Evolutionary conservation across 2,329 filamentous ascomycete genomes (phyloP).

Genomic region (Fusarium virguliforme): DNA sequence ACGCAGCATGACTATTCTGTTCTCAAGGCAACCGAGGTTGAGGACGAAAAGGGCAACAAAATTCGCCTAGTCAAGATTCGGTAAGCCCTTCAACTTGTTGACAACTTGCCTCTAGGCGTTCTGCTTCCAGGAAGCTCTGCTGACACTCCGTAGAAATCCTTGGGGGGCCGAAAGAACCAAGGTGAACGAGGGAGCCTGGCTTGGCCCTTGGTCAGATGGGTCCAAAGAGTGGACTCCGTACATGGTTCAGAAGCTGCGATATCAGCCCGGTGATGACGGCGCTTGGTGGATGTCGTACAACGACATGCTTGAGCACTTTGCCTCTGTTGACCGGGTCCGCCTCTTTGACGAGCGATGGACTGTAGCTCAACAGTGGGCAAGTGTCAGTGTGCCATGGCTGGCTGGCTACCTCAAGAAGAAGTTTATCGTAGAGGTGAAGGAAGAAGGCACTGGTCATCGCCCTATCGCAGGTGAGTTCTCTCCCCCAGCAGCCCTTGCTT

Average conservation of each 20-base stretch:
- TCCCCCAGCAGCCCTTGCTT: not conserved
- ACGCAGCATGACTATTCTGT: constrained; percentile 68
- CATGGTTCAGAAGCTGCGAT: constrained; percentile 77
- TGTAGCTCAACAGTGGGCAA: constrained; percentile 63
- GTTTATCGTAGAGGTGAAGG: constrained; percentile 61
- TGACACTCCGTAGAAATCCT: constrained; percentile 70
- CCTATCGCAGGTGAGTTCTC: constrained; percentile 56
- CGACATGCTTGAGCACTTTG: constrained; percentile 64
- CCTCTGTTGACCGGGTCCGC: constrained; percentile 62
- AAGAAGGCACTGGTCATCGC: constrained; percentile 61
- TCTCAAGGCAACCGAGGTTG: constrained; percentile 63
- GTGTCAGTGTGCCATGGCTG: constrained; percentile 62
- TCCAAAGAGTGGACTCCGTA: constrained; percentile 82
- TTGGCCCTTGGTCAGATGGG: constrained; percentile 81
- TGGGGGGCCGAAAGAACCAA: constrained; percentile 76
- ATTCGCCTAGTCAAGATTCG: constrained; percentile 62
- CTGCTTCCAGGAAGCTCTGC: not conserved
- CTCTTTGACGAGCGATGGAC: constrained; percentile 65
- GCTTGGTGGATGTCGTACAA: constrained; percentile 65
- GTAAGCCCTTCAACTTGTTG: constrained; percentile 51
- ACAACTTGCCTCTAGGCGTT: not conserved
- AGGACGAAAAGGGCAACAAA: constrained; percentile 59
- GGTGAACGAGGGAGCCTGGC: constrained; percentile 72
- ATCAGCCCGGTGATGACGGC: constrained; percentile 79
- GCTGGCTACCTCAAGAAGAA: constrained; percentile 63